Evolutionary conservation across 2,329 filamentous ascomycete species (phyloP).

Genomic region (Claviceps pazoutovae): DNA sequence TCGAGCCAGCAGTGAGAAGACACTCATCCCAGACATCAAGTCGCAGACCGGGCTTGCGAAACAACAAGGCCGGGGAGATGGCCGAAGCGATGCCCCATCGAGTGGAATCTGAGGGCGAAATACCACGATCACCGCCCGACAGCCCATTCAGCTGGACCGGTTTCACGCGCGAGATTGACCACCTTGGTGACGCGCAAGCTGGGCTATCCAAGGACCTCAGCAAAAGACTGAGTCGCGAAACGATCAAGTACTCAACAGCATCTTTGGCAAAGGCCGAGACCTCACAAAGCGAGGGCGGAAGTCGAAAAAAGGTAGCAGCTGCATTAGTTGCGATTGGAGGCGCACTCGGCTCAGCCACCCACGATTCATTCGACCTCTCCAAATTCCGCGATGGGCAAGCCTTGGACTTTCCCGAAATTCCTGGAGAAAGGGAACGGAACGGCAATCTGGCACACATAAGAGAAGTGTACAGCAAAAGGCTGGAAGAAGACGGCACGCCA

Average conservation of each 20-base stretch:
- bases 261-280: background rate
- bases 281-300: constrained; percentile 9
- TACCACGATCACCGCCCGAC: background rate
- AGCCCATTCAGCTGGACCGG: background rate
- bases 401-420: constrained; percentile 39
- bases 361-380: constrained; percentile 33
- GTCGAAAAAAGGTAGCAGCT: constrained; percentile 28
- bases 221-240: background rate
- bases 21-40: background rate
- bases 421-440: constrained; percentile 29
- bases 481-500: constrained; percentile 19
- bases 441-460: constrained; percentile 21
- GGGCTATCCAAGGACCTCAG: background rate
- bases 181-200: background rate
- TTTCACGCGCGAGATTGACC: background rate
- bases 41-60: background rate
- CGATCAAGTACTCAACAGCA: background rate
- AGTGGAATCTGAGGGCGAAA: background rate
- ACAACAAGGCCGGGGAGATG: background rate
- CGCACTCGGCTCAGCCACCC: constrained; percentile 32
- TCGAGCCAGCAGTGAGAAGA: background rate
- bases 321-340: constrained; percentile 28
- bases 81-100: background rate
- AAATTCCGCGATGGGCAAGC: constrained; percentile 33
- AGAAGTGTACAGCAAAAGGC: constrained; percentile 23